Conservation (phyloP, 2,329 filamentous ascomycete species). For the Triangularia verruculosa region DNA sequence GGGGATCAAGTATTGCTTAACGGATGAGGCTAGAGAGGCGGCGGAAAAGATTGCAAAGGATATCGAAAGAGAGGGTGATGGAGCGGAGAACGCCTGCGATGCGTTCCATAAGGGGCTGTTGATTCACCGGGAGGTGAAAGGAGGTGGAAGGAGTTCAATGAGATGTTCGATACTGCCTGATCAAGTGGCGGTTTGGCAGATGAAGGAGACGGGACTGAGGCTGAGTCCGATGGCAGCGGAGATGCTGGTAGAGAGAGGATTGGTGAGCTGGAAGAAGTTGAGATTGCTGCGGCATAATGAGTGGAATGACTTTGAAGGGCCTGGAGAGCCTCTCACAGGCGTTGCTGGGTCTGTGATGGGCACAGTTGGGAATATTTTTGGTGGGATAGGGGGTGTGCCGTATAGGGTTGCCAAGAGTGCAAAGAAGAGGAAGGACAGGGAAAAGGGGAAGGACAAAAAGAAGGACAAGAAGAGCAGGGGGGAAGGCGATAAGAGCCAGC, state of each 20-base stretch:
- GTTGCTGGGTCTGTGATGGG: conserved; percentile 59
- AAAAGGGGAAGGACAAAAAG: conserved; percentile 41
- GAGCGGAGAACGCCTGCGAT: conserved; percentile 65
- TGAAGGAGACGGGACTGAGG: conserved; percentile 58
- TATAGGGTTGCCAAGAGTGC: conserved; percentile 57
- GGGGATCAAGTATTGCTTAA: conserved; percentile 67
- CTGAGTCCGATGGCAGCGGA: conserved; percentile 65
- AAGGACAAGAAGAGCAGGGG: conserved; percentile 25
- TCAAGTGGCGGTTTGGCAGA: conserved; percentile 61
- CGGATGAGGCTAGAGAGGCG: conserved; percentile 55
- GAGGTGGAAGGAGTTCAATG: conserved; percentile 51
- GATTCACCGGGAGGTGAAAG: conserved; percentile 37
- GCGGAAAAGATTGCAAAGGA: conserved; percentile 57
- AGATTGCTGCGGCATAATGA: conserved; percentile 64
- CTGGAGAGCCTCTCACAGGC: conserved; percentile 69
- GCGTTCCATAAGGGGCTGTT: conserved; percentile 61
- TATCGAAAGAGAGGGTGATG: conserved; percentile 64
- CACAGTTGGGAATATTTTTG: conserved; percentile 55
- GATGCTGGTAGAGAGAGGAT: conserved; percentile 58
- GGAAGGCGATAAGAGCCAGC: conserved; percentile 21
- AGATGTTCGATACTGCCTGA: conserved; percentile 64
- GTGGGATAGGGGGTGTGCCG: conserved; percentile 64
- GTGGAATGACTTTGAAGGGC: conserved; percentile 76
- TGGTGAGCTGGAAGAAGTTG: conserved; percentile 61
- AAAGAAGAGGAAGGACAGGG: conserved; percentile 51